Evolutionary conservation across 176 grass and related monocot genomes (phyloP), one percentile per base, ranked within the genome.

Genomic region (Thalia dealbata): DNA sequence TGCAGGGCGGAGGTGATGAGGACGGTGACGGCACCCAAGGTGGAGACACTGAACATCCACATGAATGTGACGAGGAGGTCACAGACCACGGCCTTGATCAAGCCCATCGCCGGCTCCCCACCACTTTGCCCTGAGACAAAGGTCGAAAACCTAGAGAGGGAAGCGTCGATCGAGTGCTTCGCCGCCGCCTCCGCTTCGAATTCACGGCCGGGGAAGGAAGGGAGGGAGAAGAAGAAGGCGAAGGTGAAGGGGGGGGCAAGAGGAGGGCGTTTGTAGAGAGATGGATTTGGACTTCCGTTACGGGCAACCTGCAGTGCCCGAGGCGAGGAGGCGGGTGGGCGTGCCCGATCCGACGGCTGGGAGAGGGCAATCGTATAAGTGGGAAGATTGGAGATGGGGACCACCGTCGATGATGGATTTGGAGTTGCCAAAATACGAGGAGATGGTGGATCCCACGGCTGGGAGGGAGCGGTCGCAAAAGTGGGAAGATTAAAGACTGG

Each of bases 1-100:
- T 82, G 83, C 35, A 92, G 78, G 64, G 66, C 70, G 21, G 81
- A 45, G 44, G 79, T 70, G 45, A 86, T 66, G 63, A 72, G 43
- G 35, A 73, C 59, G 80, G 86, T 86, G 52, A 65, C 64, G 67
- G 81, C 83, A 11, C 80, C 81, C 67, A 92, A 58, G 13, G 70
- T 25, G n/a, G 89, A 92, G 52, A 73, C 75, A 25, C 80, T 84
- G 25, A 82, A 75, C 51, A 92, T 83, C 90, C 90, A 92, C 27
- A 88, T 59, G 69, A 92, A 92, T 23, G 86, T 92, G 77, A 92
- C 78, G 32, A 78, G 71, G 19, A 68, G 81, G 70, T 92, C 90
- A 50, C 75, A 76, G 54, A 78, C 75, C 58, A 80, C 86, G 15
- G 81, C 83, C 71, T 78, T 78, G 28, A 89, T 46, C 62, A 84